Evolutionary conservation across 768 basidiomycete genomes (phyloP).

Genomic region (Lentinula sp.): DNA sequence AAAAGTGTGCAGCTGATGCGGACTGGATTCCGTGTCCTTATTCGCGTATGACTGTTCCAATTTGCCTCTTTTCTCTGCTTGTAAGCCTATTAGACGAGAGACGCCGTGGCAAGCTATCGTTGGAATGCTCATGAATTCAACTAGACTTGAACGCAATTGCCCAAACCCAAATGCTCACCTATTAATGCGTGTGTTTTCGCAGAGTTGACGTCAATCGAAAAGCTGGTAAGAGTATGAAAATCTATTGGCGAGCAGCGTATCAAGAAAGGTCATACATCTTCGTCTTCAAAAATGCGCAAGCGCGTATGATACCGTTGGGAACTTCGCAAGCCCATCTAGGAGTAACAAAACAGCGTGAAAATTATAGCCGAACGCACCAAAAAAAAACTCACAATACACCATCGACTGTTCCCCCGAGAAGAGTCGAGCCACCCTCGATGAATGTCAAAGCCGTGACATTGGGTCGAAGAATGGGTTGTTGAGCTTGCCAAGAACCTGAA

Average conservation of each 20-base stretch:
- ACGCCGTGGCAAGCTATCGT: constrained; percentile 21
- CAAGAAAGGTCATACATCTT: constrained; percentile 42
- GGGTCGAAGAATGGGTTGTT: constrained; percentile 57
- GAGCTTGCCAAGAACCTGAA: constrained; percentile 56
- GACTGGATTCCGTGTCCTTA: constrained; percentile 30
- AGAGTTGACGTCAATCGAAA: constrained; percentile 46
- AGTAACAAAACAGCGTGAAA: not conserved
- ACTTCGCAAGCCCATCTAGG: constrained; percentile 63
- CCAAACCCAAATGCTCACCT: constrained; percentile 9
- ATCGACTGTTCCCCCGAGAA: constrained; percentile 66
- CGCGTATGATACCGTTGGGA: constrained; percentile 59
- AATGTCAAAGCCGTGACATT: constrained; percentile 63
- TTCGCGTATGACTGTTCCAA: constrained; percentile 48
- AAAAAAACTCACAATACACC: constrained; percentile 48
- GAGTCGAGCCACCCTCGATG: constrained; percentile 53
- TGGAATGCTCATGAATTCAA: not conserved
- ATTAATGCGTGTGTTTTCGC: constrained; percentile 46
- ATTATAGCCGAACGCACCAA: not conserved
- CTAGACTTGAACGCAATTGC: not conserved
- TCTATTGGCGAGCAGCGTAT: not conserved
- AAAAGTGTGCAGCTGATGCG: constrained; percentile 20
- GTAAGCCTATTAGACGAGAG: constrained; percentile 45
- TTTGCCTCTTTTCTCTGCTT: constrained; percentile 43
- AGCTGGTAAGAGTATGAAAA: constrained; percentile 24
- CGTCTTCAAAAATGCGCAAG: constrained; percentile 50